Percentiles rank a stretch among this genome's conserved stretches.
Conservation (phyloP, 768 basidiomycete genomes). For the Kwoniella dendrophila region DNA sequence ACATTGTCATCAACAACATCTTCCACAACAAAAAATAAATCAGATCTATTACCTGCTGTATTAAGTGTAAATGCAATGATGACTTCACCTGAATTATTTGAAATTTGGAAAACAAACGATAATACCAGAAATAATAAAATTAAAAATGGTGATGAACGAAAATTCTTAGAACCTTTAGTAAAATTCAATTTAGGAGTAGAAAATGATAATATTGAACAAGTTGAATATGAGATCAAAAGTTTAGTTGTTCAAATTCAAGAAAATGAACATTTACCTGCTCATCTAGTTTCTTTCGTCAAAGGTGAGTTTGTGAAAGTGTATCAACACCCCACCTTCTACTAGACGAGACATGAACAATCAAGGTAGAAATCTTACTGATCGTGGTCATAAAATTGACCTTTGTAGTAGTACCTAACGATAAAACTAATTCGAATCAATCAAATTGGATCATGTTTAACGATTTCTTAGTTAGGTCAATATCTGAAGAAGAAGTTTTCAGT, state of each 20-base stretch:
- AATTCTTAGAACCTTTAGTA: slow-evolving; percentile 38
- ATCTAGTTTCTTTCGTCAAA: slow-evolving; percentile 85
- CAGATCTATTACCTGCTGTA: slow-evolving; percentile 69
- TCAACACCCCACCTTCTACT: too few relatives aligned
- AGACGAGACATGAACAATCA: too few relatives aligned
- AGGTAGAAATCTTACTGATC: too few relatives aligned
- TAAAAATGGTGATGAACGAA: too few relatives aligned
- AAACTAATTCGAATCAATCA: neutral
- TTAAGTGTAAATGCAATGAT: slow-evolving; percentile 84
- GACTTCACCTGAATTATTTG: slow-evolving; percentile 71
- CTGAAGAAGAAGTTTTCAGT: slow-evolving; percentile 82
- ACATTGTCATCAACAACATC: too few relatives aligned
- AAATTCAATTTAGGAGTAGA: too few relatives aligned
- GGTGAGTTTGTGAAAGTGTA: slow-evolving; percentile 58
- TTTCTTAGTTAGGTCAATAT: slow-evolving; percentile 81
- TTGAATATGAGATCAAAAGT: slow-evolving; percentile 61
- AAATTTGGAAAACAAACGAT: slow-evolving; percentile 70
- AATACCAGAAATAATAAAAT: slow-evolving; percentile 25
- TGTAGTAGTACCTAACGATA: neutral
- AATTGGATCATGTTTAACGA: slow-evolving; percentile 98
- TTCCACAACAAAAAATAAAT: slow-evolving; percentile 57
- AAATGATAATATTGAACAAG: slow-evolving; percentile 28
- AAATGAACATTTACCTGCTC: slow-evolving; percentile 69
- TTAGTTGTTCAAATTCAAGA: slow-evolving; percentile 75
- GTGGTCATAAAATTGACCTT: neutral